These are phyloP conservation scores for Mrakiaceae sp. DNA, from an alignment of 1,284 basidiomycete genomes.

Conservation along the genomic window DNA sequence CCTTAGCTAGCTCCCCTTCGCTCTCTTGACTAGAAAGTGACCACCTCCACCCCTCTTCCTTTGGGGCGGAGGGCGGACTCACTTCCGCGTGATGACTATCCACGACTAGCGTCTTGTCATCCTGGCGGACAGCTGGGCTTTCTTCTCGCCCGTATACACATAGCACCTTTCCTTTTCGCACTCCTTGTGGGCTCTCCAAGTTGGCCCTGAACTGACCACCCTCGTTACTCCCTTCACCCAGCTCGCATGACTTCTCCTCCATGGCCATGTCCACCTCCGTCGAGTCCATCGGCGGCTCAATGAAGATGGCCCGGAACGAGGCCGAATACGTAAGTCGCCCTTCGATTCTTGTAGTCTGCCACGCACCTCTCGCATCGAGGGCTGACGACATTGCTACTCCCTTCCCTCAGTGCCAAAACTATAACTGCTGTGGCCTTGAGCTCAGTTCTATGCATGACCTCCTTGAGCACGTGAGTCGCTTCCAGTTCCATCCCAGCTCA, in stretches of 20 bases:
- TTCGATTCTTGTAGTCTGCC: too few relatives aligned
- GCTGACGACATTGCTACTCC: too few relatives aligned
- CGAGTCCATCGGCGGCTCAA: slow-evolving; percentile 10
- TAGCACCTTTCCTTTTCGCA: too few relatives aligned
- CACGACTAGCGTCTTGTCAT: too few relatives aligned
- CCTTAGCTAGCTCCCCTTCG: too few relatives aligned
- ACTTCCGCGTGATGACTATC: too few relatives aligned
- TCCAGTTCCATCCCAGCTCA: not conserved
- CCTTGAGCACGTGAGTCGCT: slow-evolving; percentile 15
- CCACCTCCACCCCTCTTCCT: not conserved
- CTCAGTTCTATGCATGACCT: slow-evolving; percentile 17
- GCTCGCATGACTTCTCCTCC: slow-evolving; percentile 12
- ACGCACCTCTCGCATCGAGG: too few relatives aligned
- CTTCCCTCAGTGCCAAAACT: slow-evolving; percentile 12
- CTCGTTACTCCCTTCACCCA: not conserved
- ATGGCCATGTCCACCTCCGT: slow-evolving; percentile 16
- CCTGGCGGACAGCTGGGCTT: too few relatives aligned
- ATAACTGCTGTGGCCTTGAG: slow-evolving; percentile 16
- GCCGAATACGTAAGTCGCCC: slow-evolving; percentile 6
- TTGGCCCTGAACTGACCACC: not conserved
- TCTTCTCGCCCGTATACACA: too few relatives aligned
- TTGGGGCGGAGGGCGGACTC: not conserved
- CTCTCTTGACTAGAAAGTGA: not conserved
- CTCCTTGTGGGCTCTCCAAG: too few relatives aligned
- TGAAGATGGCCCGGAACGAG: slow-evolving; percentile 14